These are phyloP conservation scores for Massariosphaeria phaeospora DNA, from an alignment of 495 filamentous ascomycete species.

Conservation along the genomic window DNA sequence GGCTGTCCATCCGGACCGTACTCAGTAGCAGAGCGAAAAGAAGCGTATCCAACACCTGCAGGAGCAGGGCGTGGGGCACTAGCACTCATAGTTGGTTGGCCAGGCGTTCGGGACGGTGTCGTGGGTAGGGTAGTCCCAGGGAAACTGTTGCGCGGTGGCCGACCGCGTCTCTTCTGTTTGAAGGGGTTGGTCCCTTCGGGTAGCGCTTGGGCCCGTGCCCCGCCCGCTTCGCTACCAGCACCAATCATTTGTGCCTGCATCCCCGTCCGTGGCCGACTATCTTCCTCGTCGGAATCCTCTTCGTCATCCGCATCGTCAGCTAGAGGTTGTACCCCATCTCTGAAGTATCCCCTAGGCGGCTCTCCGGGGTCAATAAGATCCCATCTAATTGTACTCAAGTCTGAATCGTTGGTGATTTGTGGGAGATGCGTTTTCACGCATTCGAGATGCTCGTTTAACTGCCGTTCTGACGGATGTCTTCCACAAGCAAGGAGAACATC, in stretches of 20 bases:
- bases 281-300: conserved; percentile 29
- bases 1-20: conserved; percentile 30
- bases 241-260: neutral
- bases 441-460: conserved; percentile 58
- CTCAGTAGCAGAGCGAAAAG: conserved; percentile 27
- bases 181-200: conserved; percentile 17
- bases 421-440: conserved; percentile 43
- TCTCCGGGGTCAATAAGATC: conserved; percentile 57
- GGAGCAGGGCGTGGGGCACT: conserved; percentile 23
- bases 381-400: conserved; percentile 63
- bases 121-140: conserved; percentile 4
- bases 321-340: conserved; percentile 1
- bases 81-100: conserved; percentile 4
- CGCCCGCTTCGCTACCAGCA: neutral
- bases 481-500: conserved; percentile 60
- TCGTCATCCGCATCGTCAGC: conserved; percentile 34
- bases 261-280: neutral
- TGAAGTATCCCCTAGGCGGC: conserved; percentile 26
- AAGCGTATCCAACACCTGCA: conserved; percentile 32
- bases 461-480: conserved; percentile 53
- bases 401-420: conserved; percentile 44
- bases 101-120: neutral
- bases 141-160: conserved; percentile 21
- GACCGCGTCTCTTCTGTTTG: conserved; percentile 23
- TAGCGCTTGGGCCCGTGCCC: conserved; percentile 12